Evolutionary conservation across 1,284 basidiomycete genomes (phyloP).

Genomic region (Meira nashicola): DNA sequence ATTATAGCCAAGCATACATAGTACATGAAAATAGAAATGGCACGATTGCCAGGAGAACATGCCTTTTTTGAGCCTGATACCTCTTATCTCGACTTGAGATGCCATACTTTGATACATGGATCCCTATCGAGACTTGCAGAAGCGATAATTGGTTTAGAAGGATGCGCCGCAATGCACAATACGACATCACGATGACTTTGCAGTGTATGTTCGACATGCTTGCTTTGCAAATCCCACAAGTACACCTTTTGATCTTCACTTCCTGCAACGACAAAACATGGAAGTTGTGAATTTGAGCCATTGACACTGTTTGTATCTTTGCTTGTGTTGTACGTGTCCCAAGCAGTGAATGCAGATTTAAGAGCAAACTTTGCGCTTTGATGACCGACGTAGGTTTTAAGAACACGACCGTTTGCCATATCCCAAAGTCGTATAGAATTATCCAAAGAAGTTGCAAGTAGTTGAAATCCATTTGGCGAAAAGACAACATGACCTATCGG

Average conservation of each 20-base stretch:
- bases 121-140: conserved; percentile 38
- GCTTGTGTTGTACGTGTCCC: too few species aligned
- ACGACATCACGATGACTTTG: conserved; percentile 4
- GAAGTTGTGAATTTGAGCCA: not conserved
- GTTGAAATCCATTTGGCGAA: conserved; percentile 82
- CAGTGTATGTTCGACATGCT: conserved; percentile 58
- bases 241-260: conserved; percentile 84
- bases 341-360: conserved; percentile 20
- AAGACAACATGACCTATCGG: conserved; percentile 83
- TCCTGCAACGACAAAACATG: conserved; percentile 65
- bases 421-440: conserved; percentile 91
- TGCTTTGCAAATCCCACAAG: conserved; percentile 84
- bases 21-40: too few species aligned
- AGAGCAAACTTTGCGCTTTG: conserved; percentile 69
- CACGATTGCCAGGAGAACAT: too few species aligned
- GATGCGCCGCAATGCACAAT: conserved; percentile 24
- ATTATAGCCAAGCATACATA: too few species aligned
- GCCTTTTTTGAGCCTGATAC: too few species aligned
- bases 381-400: conserved; percentile 86
- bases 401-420: conserved; percentile 79
- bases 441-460: conserved; percentile 84
- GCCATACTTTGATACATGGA: conserved; percentile 19
- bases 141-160: conserved; percentile 30
- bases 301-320: not conserved
- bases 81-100: too few species aligned